phyloP scores from a whole-genome alignment of 2,329 filamentous ascomycete species.

The Aspergillus hiratsukae region DNA sequence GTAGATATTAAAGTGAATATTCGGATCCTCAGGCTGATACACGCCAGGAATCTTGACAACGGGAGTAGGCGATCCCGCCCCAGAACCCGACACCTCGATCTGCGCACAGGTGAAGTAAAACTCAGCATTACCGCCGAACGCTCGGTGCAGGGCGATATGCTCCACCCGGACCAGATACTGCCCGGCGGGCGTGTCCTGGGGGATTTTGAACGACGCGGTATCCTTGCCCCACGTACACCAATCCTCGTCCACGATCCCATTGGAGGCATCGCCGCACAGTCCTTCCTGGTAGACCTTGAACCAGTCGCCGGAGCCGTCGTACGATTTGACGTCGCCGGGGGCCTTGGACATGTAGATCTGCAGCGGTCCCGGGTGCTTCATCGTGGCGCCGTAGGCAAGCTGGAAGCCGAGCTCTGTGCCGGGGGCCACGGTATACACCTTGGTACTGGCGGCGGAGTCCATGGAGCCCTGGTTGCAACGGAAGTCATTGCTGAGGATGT shows the following conservation, averaged over 20 bases:
- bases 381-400: slow-evolving; percentile 15
- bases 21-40: too few relatives aligned
- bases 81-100: too few relatives aligned
- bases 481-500: slow-evolving; percentile 12
- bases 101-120: too few relatives aligned
- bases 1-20: too few relatives aligned
- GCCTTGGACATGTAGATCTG: slow-evolving; percentile 24
- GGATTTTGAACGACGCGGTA: slow-evolving; percentile 34
- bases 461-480: slow-evolving; percentile 16
- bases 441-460: slow-evolving; percentile 10
- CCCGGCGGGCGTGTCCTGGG: slow-evolving; percentile 33
- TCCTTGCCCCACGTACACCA: slow-evolving; percentile 10
- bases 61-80: too few relatives aligned
- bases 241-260: slow-evolving; percentile 3
- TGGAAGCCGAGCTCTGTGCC: slow-evolving; percentile 12
- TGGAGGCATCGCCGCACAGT: slow-evolving; percentile 1
- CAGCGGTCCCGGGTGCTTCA: slow-evolving; percentile 21
- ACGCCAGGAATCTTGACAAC: too few relatives aligned
- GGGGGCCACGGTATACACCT: slow-evolving; percentile 12
- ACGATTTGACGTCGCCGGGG: slow-evolving; percentile 10
- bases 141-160: too few relatives aligned
- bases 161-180: too few relatives aligned
- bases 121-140: too few relatives aligned
- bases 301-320: slow-evolving; percentile 20
- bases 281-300: slow-evolving; percentile 18